These are phyloP conservation scores for Melampsora americana DNA, from an alignment of 1,284 basidiomycete species.

Conservation along the genomic window DNA sequence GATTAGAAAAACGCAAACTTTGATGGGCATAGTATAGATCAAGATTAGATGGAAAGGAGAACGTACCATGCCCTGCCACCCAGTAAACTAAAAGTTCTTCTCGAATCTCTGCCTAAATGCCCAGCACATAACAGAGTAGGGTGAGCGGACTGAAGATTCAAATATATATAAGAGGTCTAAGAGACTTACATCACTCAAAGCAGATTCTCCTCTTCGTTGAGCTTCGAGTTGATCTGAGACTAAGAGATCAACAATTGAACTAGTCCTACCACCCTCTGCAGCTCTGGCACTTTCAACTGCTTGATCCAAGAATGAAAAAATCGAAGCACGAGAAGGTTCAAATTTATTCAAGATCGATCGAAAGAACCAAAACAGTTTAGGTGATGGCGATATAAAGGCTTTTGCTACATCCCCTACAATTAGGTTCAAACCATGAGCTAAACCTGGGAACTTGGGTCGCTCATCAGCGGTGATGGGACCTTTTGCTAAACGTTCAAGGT, in stretches of 20 bases:
- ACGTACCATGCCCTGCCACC: constrained; percentile 43
- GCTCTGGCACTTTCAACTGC: too few relatives aligned
- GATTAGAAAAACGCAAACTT: neutral
- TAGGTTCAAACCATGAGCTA: constrained; percentile 30
- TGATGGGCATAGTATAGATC: neutral
- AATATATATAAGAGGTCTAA: too few relatives aligned
- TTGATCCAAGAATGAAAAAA: too few relatives aligned
- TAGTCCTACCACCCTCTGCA: too few relatives aligned
- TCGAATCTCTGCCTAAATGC: constrained; percentile 25
- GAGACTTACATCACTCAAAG: too few relatives aligned
- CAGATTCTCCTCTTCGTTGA: too few relatives aligned
- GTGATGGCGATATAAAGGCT: constrained; percentile 29
- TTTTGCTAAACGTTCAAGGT: constrained; percentile 23
- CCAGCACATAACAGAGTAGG: neutral
- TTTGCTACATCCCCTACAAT: constrained; percentile 25
- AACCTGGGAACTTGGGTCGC: constrained; percentile 28
- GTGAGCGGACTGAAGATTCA: too few relatives aligned
- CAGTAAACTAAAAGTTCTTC: constrained; percentile 39
- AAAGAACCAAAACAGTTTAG: constrained; percentile 29
- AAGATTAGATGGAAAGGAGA: neutral
- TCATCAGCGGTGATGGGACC: constrained; percentile 22
- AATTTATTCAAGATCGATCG: constrained; percentile 13
- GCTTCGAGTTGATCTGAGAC: too few relatives aligned
- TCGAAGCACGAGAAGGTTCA: too few relatives aligned
- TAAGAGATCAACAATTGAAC: too few relatives aligned